Percentiles rank a stretch among this genome's conserved stretches.
phyloP scores from a whole-genome alignment of 306 rosid genomes.

The Fagus crenata region DNA sequence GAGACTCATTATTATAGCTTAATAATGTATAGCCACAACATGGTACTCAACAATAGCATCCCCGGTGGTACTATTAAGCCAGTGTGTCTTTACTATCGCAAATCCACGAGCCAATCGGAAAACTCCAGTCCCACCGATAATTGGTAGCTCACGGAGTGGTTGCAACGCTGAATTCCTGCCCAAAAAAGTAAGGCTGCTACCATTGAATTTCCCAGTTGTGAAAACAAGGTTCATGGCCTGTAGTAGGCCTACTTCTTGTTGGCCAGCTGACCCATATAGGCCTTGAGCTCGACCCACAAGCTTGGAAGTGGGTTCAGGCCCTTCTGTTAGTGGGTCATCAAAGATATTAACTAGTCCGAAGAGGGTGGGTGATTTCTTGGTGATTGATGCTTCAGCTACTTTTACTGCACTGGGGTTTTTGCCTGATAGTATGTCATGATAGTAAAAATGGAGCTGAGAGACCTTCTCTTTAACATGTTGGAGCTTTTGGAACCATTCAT shows the following conservation, averaged over 20 bases:
- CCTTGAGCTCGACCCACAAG: constrained; percentile 25
- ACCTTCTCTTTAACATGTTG: constrained; percentile 1
- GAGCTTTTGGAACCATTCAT: constrained; percentile 12
- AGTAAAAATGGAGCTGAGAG: constrained; percentile 2
- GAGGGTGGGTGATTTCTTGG: neutral
- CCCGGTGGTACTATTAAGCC: too few relatives aligned
- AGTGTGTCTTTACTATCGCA: neutral
- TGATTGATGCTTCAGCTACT: constrained; percentile 5
- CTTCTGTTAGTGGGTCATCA: constrained; percentile 5
- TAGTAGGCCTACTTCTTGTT: neutral
- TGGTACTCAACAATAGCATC: too few relatives aligned
- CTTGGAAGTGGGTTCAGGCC: constrained; percentile 4
- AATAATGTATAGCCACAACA: too few relatives aligned
- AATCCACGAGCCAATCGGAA: constrained; percentile 22
- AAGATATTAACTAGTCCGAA: constrained; percentile 13
- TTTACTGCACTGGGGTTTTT: neutral
- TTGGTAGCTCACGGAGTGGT: constrained; percentile 6
- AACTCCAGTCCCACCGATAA: constrained; percentile 16
- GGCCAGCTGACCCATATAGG: constrained; percentile 10
- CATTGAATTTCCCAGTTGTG: neutral
- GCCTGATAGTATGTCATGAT: constrained; percentile 17
- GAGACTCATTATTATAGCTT: too few relatives aligned
- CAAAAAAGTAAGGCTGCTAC: constrained; percentile 20
- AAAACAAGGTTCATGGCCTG: neutral
- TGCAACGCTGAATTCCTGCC: constrained; percentile 4